Conservation (phyloP, 805 yeast species). For the Yamadazyma scolyti region DNA sequence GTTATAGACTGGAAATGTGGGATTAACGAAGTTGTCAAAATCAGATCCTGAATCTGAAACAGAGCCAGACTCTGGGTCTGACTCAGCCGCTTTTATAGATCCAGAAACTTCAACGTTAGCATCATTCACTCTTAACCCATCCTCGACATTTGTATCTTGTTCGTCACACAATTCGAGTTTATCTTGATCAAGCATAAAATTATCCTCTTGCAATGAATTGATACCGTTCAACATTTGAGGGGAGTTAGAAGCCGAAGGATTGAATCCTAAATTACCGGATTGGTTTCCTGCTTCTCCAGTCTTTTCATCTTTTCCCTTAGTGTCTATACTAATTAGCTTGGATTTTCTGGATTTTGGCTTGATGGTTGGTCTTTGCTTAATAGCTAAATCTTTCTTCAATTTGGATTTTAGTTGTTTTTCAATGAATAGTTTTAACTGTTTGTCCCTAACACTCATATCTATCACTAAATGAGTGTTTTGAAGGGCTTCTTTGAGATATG, state of each 20-base stretch:
- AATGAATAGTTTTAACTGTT: conserved; percentile 32
- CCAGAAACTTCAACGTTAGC: conserved; percentile 24
- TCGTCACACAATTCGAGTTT: conserved; percentile 28
- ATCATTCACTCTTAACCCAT: conserved; percentile 22
- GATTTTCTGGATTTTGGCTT: conserved; percentile 31
- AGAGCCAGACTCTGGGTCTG: conserved; percentile 14
- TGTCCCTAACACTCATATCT: conserved; percentile 48
- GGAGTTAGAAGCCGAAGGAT: conserved; percentile 34
- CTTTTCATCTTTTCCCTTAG: not conserved
- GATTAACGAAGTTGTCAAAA: conserved; percentile 4
- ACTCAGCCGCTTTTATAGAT: conserved; percentile 21
- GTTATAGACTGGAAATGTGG: conserved; percentile 6
- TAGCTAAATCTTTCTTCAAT: conserved; percentile 25
- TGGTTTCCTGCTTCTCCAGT: not conserved
- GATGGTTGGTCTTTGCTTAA: conserved; percentile 28
- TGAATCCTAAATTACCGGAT: conserved; percentile 22
- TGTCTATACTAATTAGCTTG: conserved; percentile 6
- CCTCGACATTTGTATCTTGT: conserved; percentile 17
- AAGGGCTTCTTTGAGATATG: conserved; percentile 67
- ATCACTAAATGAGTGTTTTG: conserved; percentile 76
- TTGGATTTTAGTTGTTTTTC: conserved; percentile 33
- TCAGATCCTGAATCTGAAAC: conserved; percentile 15
- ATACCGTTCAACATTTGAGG: conserved; percentile 37
- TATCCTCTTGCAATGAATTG: conserved; percentile 25
- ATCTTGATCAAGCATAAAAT: conserved; percentile 30